These are phyloP conservation scores for Endotrypanum monterogeii DNA, from an alignment of 208 protist species.

Conservation along the genomic window DNA sequence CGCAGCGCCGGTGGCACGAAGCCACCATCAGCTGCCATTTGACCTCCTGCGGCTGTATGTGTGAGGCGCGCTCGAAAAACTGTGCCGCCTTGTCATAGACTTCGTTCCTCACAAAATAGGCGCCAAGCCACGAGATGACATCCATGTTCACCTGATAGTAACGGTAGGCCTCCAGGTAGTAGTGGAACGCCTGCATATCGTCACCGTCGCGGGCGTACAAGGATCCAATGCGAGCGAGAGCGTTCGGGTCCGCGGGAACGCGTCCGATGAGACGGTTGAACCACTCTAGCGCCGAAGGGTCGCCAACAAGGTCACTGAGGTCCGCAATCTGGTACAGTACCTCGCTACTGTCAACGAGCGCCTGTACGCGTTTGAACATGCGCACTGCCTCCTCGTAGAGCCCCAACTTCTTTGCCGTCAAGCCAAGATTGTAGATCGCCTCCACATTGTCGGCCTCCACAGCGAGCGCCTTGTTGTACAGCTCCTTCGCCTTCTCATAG, in stretches of 20 bases:
- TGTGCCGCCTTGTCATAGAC: constrained; percentile 97
- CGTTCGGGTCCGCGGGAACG: constrained; percentile 94
- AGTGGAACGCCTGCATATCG: constrained; percentile 94
- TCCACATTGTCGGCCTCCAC: constrained; percentile 97
- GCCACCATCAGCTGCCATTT: constrained; percentile 97
- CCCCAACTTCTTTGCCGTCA: constrained; percentile 90
- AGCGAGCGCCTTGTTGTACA: constrained; percentile 95
- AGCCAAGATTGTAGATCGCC: constrained; percentile 97
- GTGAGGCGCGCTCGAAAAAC: constrained; percentile 96
- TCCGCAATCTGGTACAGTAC: constrained; percentile 96
- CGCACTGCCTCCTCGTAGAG: constrained; percentile 93
- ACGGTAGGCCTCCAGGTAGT: constrained; percentile 96
- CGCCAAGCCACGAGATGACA: constrained; percentile 97
- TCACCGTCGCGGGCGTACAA: constrained; percentile 93
- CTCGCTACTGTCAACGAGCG: constrained; percentile 93
- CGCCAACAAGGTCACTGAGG: constrained; percentile 88
- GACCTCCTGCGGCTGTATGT: constrained; percentile 96
- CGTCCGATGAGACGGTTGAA: constrained; percentile 87
- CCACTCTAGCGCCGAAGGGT: constrained; percentile 74
- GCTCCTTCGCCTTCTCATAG: constrained; percentile 91
- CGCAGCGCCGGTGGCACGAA: constrained; percentile 94
- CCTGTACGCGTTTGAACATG: constrained; percentile 95
- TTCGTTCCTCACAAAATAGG: constrained; percentile 97
- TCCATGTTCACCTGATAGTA: constrained; percentile 97
- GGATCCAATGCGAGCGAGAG: constrained; percentile 92